Evolutionary conservation across 31 red algal genomes (phyloP).

Genomic region (Asparagopsis taxiformis): DNA sequence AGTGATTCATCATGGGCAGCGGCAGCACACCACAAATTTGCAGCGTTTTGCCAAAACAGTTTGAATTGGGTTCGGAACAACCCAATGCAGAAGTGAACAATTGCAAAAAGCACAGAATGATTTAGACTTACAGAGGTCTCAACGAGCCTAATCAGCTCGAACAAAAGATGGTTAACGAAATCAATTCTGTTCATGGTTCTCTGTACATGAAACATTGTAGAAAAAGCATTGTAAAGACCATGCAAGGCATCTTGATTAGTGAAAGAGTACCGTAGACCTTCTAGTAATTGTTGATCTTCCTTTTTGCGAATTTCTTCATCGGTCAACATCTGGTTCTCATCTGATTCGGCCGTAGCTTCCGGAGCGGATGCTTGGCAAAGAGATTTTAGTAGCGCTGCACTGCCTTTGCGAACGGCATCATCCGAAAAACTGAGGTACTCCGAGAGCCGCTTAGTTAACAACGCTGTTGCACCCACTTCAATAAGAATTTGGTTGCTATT

Average conservation of each 20-base stretch:
- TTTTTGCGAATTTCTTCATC: neutral
- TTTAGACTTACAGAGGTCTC: neutral
- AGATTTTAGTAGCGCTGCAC: neutral
- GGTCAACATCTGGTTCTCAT: neutral
- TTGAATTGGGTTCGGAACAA: slow-evolving; percentile 58
- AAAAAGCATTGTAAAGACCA: slow-evolving; percentile 21
- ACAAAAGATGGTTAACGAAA: slow-evolving; percentile 17
- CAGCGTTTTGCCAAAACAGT: slow-evolving; percentile 56
- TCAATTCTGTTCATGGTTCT: slow-evolving; percentile 30
- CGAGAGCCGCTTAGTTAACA: neutral
- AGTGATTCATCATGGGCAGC: slow-evolving; percentile 18
- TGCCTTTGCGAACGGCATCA: neutral
- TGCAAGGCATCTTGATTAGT: neutral
- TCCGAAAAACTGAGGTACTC: neutral
- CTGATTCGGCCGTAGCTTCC: neutral
- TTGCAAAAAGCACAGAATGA: slow-evolving; percentile 13
- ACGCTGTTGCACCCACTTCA: neutral
- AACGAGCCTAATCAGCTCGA: slow-evolving; percentile 48
- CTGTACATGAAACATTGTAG: slow-evolving; percentile 14
- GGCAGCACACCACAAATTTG: slow-evolving; percentile 33
- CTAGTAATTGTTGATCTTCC: neutral
- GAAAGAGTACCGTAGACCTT: slow-evolving; percentile 17
- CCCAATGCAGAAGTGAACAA: slow-evolving; percentile 57
- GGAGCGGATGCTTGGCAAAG: neutral
- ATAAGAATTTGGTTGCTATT: neutral